Base-by-base conservation (phyloP, 768 basidiomycete species). In the Leccinum subtestaceum region DNA sequence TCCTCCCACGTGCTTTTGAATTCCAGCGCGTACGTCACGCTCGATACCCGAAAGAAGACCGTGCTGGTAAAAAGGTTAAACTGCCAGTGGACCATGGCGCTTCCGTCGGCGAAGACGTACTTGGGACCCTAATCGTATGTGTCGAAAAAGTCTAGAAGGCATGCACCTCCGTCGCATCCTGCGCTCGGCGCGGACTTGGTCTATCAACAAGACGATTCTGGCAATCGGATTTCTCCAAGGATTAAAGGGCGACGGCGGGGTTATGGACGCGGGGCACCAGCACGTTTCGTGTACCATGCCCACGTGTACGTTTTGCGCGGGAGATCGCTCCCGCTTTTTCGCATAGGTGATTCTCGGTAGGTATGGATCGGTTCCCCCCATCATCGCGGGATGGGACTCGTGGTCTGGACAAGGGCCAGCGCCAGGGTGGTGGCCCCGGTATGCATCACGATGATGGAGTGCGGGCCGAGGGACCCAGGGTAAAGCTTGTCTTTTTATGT, bases 41-140 rank as follows among this genome's bases (percentile, higher is more conserved):
- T 47, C 56, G 25, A 3, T 25, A 31, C 21, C 6, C 32, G 36
- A 32, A 45, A 57, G 38, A 47, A 58, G 57, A 46, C 21, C 23
- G 29, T 19, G 25, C 15, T 36, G 32, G 57, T 23, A 36, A 58
- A 58, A 58, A 58, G 36, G 56, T 58, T 58, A 60, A 58, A 60
- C 36, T 59, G 19, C 36, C 36, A 36, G 36, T 5, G n/a, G 43
- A 11, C 43, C 4, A 31, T 25, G 25, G 43, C 4, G 34, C 34
- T 47, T 58, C 57, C 9, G n/a, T 10, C 13, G 43, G 17, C 29
- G 23, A 34, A 25, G 23, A 9, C 13, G 31, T 34, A 34, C 12
- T 34, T 12, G 32, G 32, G 32, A 34, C 32, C 32, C 32, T 12
- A 12, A 32, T 31, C 12, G 13, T n/a, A 19, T 19, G 17, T 4